Evolutionary conservation across 331 rosid species (phyloP).

Genomic region (Pyrus hybrid): DNA sequence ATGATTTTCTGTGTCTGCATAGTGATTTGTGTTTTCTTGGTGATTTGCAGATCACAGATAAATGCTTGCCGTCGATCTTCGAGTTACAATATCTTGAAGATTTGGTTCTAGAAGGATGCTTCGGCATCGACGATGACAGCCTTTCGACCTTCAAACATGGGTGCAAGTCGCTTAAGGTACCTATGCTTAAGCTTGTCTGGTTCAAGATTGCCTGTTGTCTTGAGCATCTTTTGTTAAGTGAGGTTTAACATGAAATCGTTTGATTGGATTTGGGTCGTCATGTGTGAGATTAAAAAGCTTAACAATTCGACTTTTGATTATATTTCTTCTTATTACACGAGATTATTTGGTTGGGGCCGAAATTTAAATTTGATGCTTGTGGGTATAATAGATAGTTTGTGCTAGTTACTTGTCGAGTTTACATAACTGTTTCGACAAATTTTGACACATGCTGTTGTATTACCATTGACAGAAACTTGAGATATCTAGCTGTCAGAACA

Average conservation of each 20-base stretch:
- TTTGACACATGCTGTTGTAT: slow-evolving; percentile 18
- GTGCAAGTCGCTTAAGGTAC: slow-evolving; percentile 75
- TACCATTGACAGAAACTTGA: slow-evolving; percentile 67
- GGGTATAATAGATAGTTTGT: neutral
- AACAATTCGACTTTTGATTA: neutral
- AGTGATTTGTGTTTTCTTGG: neutral
- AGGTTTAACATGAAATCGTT: neutral
- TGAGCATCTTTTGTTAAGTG: neutral
- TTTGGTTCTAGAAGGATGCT: slow-evolving; percentile 86
- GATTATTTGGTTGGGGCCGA: neutral
- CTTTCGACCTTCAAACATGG: slow-evolving; percentile 51
- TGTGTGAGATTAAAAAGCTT: neutral
- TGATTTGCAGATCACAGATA: slow-evolving; percentile 65
- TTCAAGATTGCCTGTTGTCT: neutral
- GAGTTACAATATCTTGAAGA: slow-evolving; percentile 73
- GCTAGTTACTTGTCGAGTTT: neutral
- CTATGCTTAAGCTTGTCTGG: neutral
- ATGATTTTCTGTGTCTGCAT: neutral
- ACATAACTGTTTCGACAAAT: neutral
- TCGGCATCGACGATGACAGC: slow-evolving; percentile 65
- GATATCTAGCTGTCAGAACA: slow-evolving; percentile 71
- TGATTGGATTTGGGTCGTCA: neutral
- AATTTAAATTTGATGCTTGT: neutral
- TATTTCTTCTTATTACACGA: neutral
- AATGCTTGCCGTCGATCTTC: slow-evolving; percentile 70